Conservation (phyloP, 148 eudicot genomes). For the Agrostemma githago region DNA sequence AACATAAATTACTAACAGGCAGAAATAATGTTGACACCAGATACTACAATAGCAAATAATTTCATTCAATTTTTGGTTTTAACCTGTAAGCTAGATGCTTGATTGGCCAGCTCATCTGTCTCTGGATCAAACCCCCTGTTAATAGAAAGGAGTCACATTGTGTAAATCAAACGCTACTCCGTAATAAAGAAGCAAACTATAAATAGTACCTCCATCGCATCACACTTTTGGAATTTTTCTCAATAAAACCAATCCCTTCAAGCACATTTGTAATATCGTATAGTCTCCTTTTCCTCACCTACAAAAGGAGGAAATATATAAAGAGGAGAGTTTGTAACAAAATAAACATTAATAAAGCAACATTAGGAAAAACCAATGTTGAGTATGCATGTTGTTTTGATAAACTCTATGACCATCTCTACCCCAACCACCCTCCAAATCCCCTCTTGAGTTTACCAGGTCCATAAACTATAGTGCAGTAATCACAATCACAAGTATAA, state of each 20-base stretch:
- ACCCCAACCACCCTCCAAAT: neutral
- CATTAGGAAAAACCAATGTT: neutral
- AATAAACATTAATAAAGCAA: neutral
- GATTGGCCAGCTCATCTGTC: constrained; percentile 10
- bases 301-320: neutral
- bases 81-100: constrained; percentile 17
- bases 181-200: neutral
- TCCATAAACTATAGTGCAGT: neutral
- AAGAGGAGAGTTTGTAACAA: neutral
- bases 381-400: neutral
- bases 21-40: neutral
- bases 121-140: constrained; percentile 15
- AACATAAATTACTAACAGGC: neutral
- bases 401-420: neutral
- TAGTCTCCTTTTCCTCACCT: constrained; percentile 25
- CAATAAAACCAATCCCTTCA: constrained; percentile 24
- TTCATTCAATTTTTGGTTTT: neutral
- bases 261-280: constrained; percentile 25
- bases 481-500: neutral
- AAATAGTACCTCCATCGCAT: constrained; percentile 21
- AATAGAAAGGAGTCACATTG: constrained; percentile 1
- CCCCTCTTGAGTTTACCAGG: neutral
- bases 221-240: constrained; percentile 19
- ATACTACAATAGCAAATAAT: neutral
- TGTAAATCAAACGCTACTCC: neutral